Evolutionary conservation across 192 early-diverging fungal genomes (phyloP).

Genomic region (Gonapodya sp.): DNA sequence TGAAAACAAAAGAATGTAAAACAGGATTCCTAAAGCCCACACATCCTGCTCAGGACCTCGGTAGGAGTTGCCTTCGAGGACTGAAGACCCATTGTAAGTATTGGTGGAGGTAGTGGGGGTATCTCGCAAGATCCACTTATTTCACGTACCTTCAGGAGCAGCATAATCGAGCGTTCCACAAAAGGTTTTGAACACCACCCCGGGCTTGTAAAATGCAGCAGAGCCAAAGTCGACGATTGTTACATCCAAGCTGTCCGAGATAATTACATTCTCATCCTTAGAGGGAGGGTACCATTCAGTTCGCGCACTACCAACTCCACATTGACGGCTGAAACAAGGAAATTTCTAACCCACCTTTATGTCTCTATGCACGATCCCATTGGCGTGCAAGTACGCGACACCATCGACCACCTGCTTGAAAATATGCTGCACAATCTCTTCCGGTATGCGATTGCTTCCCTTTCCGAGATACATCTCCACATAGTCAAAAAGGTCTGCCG

Average conservation of each 20-base stretch:
- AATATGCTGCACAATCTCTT: not conserved
- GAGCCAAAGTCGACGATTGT: not conserved
- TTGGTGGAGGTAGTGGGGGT: not conserved
- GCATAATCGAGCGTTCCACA: not conserved
- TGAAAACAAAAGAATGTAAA: conserved; percentile 52
- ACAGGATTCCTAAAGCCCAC: conserved; percentile 18
- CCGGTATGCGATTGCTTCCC: not conserved
- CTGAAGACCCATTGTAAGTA: not conserved
- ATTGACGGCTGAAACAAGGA: too few relatives aligned
- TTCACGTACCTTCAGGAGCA: not conserved
- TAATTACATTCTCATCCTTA: not conserved
- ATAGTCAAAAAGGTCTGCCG: not conserved
- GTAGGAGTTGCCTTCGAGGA: not conserved
- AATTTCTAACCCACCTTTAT: not conserved
- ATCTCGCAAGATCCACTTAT: too few relatives aligned
- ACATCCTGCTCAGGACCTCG: not conserved
- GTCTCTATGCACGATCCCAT: not conserved
- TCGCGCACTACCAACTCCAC: too few relatives aligned
- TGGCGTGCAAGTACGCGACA: not conserved
- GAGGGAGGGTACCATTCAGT: too few relatives aligned
- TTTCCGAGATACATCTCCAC: not conserved
- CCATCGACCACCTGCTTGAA: not conserved
- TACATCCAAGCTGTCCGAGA: not conserved
- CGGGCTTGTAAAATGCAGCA: not conserved
- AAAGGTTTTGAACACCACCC: not conserved